Evolutionary conservation across 805 yeast genomes (phyloP), one percentile per base, ranked within the genome.

Genomic region (Candida easanensis): DNA sequence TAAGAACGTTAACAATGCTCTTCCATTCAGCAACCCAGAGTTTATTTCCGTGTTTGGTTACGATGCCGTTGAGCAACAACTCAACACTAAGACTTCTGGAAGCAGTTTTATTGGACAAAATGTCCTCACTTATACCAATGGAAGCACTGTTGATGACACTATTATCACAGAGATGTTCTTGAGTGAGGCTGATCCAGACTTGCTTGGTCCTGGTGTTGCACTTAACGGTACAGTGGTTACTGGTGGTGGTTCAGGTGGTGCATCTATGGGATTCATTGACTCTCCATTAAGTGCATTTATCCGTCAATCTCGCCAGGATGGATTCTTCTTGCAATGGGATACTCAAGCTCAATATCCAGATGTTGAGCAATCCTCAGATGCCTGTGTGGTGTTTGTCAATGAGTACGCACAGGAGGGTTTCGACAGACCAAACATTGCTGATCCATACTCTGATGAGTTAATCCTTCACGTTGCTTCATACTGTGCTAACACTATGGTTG

Each of bases 381-480:
- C 26, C 8, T 42, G 45, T 22, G 27, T 42, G 16, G 45, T 42
- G 25, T 37, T 42, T 17, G 36, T 42, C 21, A 42, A 42, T n/a
- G 41, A 42, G 31, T 30, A 37, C 13, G 45, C 41, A 4, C 16
- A 38, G 19, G 45, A 42, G 22, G 45, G 45, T 27, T 42, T 34
- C 33, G 45, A 42, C 31, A 36, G 45, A 36, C 45, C 45, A 37
- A 33, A 42, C 31, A 21, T 42, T 6, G 45, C 45, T n/a, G 45
- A 42, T 27, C 16, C 18, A 17, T 42, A 42, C 45, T 42, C 45
- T 27, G 45, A 42, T 21, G 11, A 17, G 2, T 27, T 42, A 35
- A 32, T 42, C 17, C 31, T 26, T 34, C 36, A 42, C 36, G 45
- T 42, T 33, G 45, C 45, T 3, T 31, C 38, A 17, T 26, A 42